Evolutionary conservation across 73 alveolate genomes (phyloP), one percentile per base, ranked within the genome.

Genomic region (Halteria grandinella): DNA sequence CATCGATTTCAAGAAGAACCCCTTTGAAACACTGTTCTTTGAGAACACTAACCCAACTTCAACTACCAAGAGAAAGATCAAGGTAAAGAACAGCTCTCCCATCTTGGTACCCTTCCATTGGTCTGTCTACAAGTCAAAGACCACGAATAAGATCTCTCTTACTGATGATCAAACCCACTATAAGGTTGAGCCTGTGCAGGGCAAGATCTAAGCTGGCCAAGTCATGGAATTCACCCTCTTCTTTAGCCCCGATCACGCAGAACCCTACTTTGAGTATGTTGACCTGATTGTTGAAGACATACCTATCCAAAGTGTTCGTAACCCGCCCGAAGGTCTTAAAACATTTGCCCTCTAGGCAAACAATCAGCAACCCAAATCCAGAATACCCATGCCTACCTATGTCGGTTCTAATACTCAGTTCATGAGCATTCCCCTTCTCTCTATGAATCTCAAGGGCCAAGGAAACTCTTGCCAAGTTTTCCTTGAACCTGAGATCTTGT

Each of bases 21-120:
- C 75, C 39, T 73, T 95, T 53, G 79, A 85, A 32, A 88, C 88
- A 28, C 80, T 95, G 57, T 83, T 93, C 81, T 95, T 95, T 77
- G 93, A 89, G 50, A 94, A 93, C 69, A 93, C 99, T 25, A 86
- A 87, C 23, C 99, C 98, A 21, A 90, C 89, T 53, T 64, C 95
- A 11, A 64, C 90, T 24, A 90, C 90, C 11, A 51, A 77, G 40
- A 91, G 99, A 80, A 75, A 78, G 69, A 57, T 95, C 43, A 87
- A 69, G 0, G 37, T 90, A 51, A 85, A 83, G 83, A 95, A 95
- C 79, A 91, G 84, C 53, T 81, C 97, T 33, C 89, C 97, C 2
- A 87, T 95, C 27, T 88, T 91, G 32, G 94, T 95, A 21, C 86
- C 89, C 54, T 95, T 87, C 70, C 99, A 95, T 73, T 95, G 99